phyloP scores from a whole-genome alignment of 495 filamentous ascomycete species.

The Lichenothelia convexa region DNA sequence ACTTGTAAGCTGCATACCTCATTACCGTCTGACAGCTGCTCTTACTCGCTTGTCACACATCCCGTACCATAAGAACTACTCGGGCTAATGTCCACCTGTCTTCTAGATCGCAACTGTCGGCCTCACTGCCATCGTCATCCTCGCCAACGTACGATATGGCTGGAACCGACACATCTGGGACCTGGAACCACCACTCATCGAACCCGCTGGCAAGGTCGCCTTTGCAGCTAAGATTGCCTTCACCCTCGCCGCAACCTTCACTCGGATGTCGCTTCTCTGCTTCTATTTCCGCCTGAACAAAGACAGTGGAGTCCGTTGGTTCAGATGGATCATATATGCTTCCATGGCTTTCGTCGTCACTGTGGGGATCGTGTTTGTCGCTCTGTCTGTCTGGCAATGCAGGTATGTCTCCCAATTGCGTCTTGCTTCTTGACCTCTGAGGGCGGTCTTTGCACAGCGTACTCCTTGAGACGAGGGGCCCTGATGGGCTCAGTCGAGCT shows the following conservation, averaged over 20 bases:
- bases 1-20: constrained; percentile 7
- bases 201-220: constrained; percentile 24
- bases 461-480: not conserved
- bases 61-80: not conserved
- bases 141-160: constrained; percentile 22
- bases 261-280: constrained; percentile 38
- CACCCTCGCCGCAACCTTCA: constrained; percentile 31
- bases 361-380: constrained; percentile 29
- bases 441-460: not conserved
- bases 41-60: not conserved
- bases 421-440: not conserved
- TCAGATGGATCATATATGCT: constrained; percentile 25
- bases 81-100: not conserved
- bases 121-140: constrained; percentile 13
- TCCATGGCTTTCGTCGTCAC: constrained; percentile 27
- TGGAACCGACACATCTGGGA: constrained; percentile 42
- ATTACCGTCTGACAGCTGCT: not conserved
- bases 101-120: constrained; percentile 12
- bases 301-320: constrained; percentile 19
- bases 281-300: constrained; percentile 36
- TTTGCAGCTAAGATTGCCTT: constrained; percentile 35
- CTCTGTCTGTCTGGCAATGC: constrained; percentile 38
- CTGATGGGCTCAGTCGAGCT: too few relatives aligned
- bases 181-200: constrained; percentile 17
- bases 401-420: constrained; percentile 21